Evolutionary conservation across 345 rosid species (phyloP), one percentile per base, ranked within the genome.

Genomic region (Syzygium aqueum): DNA sequence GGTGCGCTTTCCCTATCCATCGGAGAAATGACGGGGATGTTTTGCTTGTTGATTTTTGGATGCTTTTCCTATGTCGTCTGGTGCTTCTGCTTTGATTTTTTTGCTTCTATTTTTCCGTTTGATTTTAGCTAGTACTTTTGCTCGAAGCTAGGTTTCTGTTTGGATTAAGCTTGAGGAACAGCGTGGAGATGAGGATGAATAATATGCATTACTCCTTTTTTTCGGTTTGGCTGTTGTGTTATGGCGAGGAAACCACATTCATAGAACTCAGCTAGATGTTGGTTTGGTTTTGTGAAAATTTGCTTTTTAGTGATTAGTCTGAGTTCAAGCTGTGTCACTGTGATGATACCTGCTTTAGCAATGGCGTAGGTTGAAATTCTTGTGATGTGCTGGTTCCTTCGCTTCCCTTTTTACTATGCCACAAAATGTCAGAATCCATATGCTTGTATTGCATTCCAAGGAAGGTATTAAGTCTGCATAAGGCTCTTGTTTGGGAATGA

Each of bases 1-100:
- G 96, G 97, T 96, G 89, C 37, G 77, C 85, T 84, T 51, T 59
- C 30, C 2, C 40, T 84, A 51, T 56, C 33, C 25, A 50, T 53
- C 25, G 84, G 28, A 7, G 86, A 56, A 61, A 37, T 86, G 59
- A 77, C 86, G 67, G 84, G 77, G 83, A 77, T 51, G 85, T 73
- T 2, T 28, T 16, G 73, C 73, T 73, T 25, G 49, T n/a, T 84
- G 49, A 0, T 27, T 23, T 30, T 59, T 17, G 80, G 80, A 33
- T 73, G 43, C 80, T 37, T 73, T 73, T 73, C 0, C 46, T 33
- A 33, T 0, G 49, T 73, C 49, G 43, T 65, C 30, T 65, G 77
- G 40, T 65, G 23, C 16, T 65, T 65, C 22, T 65, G 43, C 22
- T 65, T 30, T 65, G 22, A 7, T 65, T 15, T 65, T 65, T 28